These are phyloP conservation scores for Populus hybrid DNA, from an alignment of 441 rosid genomes.

Conservation along the genomic window DNA sequence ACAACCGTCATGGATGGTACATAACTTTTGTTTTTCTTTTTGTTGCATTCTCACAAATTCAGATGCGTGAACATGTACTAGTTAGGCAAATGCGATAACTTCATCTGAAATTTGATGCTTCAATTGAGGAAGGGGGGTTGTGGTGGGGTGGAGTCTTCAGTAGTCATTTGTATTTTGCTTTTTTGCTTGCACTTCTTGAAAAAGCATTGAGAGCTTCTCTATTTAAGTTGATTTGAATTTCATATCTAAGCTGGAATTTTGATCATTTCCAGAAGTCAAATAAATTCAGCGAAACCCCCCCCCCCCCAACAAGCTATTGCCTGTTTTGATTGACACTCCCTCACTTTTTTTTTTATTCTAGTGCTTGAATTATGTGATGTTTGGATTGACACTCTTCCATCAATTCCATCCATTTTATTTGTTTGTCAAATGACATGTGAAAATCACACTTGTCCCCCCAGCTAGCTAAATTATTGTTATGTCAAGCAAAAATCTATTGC, in stretches of 20 bases:
- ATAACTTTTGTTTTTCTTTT: background rate
- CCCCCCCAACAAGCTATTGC: too few relatives aligned
- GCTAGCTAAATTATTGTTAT: background rate
- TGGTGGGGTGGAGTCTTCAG: background rate
- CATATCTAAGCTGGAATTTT: background rate
- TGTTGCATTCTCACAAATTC: background rate
- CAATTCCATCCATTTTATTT: background rate
- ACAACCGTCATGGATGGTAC: background rate
- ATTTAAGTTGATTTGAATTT: background rate
- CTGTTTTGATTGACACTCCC: background rate
- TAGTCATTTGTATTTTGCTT: background rate
- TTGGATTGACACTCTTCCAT: background rate
- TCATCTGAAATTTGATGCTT: background rate
- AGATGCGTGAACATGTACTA: background rate
- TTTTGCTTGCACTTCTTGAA: background rate
- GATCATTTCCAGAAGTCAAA: background rate
- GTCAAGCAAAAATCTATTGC: background rate
- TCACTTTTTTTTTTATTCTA: background rate
- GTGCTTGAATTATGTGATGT: background rate
- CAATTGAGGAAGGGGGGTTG: background rate
- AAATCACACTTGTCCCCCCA: background rate
- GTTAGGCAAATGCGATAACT: background rate
- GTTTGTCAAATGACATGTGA: background rate
- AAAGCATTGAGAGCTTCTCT: background rate
- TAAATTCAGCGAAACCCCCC: background rate